Conservation (phyloP, 768 basidiomycete genomes). For the Russula virescens region DNA sequence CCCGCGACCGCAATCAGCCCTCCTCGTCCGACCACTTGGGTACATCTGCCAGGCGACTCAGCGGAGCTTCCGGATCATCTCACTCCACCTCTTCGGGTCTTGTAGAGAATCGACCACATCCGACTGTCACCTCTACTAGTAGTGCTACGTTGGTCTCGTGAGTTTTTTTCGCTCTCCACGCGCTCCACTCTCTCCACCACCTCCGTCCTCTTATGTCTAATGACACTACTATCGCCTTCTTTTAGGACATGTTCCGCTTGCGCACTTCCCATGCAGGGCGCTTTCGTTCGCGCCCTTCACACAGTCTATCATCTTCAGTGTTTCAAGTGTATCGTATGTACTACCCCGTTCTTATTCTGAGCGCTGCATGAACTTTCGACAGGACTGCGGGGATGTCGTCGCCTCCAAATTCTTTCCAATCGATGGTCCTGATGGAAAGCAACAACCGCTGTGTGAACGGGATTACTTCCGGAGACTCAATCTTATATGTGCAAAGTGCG, state of each 20-base stretch:
- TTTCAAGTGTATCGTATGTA: conserved; percentile 91
- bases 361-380: conserved; percentile 14
- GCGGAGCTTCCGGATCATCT: conserved; percentile 46
- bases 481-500: conserved; percentile 95
- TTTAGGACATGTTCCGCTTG: conserved; percentile 69
- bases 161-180: background rate
- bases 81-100: conserved; percentile 50
- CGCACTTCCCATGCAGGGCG: conserved; percentile 82
- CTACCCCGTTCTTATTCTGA: conserved; percentile 11
- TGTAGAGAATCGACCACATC: conserved; percentile 35
- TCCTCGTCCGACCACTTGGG: conserved; percentile 53
- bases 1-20: conserved; percentile 41
- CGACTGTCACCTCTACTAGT: conserved; percentile 51
- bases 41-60: conserved; percentile 42
- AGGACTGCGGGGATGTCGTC: conserved; percentile 97
- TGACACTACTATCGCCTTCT: background rate
- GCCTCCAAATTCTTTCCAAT: conserved; percentile 99
- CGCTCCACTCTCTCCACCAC: background rate
- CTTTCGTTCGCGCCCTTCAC: conserved; percentile 91
- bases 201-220: background rate
- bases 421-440: conserved; percentile 83
- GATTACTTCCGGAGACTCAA: conserved; percentile 96
- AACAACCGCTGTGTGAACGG: conserved; percentile 93
- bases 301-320: conserved; percentile 96
- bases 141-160: conserved; percentile 40